A percentile compares a stretch with the other conserved stretches of the same genome.
phyloP scores from a whole-genome alignment of 1,139 yeast species.

The Hemisphaericaspora xylofermentans region DNA sequence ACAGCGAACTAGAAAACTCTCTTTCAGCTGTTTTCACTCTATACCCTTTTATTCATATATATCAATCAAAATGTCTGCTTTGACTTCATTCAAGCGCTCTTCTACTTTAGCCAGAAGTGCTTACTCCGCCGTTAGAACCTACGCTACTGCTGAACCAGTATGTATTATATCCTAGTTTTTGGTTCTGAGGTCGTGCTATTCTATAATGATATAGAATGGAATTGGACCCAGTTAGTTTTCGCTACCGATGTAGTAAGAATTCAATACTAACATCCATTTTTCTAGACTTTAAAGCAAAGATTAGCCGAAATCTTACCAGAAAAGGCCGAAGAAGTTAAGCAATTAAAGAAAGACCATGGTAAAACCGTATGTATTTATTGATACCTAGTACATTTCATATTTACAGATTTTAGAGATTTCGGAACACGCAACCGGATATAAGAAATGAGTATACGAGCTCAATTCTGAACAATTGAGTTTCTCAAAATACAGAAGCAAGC shows the following conservation, averaged over 20 bases:
- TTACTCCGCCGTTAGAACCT: conserved; percentile 39
- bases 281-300: conserved; percentile 76
- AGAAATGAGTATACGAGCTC: too few relatives aligned
- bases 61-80: conserved; percentile 31
- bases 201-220: too few relatives aligned
- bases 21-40: too few relatives aligned
- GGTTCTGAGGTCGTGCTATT: too few relatives aligned
- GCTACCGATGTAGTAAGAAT: not conserved
- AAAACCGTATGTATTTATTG: conserved; percentile 54
- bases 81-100: conserved; percentile 42
- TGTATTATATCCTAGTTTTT: conserved; percentile 15
- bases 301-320: conserved; percentile 91
- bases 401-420: not conserved
- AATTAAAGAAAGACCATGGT: conserved; percentile 86
- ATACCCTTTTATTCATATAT: conserved; percentile 1
- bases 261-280: conserved; percentile 15
- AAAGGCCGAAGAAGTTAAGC: conserved; percentile 88
- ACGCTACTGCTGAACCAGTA: conserved; percentile 59
- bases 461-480: too few relatives aligned
- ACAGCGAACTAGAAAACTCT: not conserved
- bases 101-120: conserved; percentile 33
- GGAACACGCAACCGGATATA: not conserved
- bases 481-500: too few relatives aligned
- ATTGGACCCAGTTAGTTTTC: too few relatives aligned
- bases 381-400: not conserved